Evolutionary conservation across 2,329 filamentous ascomycete species (phyloP).

Genomic region (Myriosclerotinia curreyana): DNA sequence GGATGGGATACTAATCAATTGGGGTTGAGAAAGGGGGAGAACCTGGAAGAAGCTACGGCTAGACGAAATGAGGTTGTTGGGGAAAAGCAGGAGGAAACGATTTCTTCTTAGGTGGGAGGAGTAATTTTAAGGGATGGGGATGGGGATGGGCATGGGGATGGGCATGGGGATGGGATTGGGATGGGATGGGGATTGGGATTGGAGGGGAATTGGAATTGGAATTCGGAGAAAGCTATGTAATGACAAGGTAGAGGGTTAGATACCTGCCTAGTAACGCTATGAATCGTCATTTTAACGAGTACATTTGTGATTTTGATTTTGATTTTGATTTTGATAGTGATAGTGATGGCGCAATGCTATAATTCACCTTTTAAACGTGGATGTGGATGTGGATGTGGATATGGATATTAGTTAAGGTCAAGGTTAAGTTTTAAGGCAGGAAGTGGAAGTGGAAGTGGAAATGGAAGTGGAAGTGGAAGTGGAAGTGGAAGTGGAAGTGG

Average conservation of each 20-base stretch:
- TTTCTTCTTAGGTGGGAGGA: background rate
- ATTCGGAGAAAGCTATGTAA: background rate
- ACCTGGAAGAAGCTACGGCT: constrained; percentile 14
- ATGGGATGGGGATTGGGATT: too few relatives aligned
- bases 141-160: too few relatives aligned
- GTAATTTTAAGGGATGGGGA: too few relatives aligned
- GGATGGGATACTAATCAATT: constrained; percentile 70
- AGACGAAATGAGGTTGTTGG: constrained; percentile 1
- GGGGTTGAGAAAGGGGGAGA: constrained; percentile 41
- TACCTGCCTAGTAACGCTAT: background rate
- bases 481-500: too few relatives aligned
- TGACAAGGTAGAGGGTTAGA: background rate
- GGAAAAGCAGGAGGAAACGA: constrained; percentile 4
- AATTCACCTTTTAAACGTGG: too few relatives aligned
- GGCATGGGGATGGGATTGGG: background rate
- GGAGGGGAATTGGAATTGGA: background rate
- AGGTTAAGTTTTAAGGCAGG: too few relatives aligned
- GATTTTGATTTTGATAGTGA: too few relatives aligned
- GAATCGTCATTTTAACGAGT: background rate
- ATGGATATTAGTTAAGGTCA: too few relatives aligned
- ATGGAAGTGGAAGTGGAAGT: too few relatives aligned
- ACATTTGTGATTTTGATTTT: background rate
- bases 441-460: too few relatives aligned
- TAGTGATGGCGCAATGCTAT: too few relatives aligned
- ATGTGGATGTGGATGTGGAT: too few relatives aligned